A percentile compares a stretch with the other conserved stretches of the same genome.
Conservation (phyloP, 495 filamentous ascomycete species). For the Cercophora scortea region DNA sequence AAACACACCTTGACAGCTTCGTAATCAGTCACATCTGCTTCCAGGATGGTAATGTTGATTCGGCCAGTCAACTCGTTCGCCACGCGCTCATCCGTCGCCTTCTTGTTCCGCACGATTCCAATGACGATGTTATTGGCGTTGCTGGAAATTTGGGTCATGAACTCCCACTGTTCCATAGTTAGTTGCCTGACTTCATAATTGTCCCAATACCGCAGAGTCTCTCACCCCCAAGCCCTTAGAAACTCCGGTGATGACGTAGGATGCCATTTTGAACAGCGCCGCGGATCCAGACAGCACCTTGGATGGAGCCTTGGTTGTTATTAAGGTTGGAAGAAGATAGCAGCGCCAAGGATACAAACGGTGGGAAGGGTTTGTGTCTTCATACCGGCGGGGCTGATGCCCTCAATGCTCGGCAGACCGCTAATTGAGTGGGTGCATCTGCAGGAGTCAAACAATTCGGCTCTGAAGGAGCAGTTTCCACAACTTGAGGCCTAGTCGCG, state of each 20-base stretch:
- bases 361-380: too few species aligned
- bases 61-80: conserved; percentile 13
- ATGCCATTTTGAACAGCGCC: not conserved
- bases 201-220: not conserved
- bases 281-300: too few species aligned
- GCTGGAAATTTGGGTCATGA: conserved; percentile 20
- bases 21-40: conserved; percentile 25
- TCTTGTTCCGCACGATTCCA: conserved; percentile 28
- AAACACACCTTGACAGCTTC: conserved; percentile 20
- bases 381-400: too few species aligned
- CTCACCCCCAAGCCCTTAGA: conserved; percentile 15
- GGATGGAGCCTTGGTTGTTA: too few species aligned
- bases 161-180: conserved; percentile 11
- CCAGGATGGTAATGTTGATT: conserved; percentile 33
- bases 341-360: too few species aligned
- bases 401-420: too few species aligned
- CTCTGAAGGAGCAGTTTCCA: too few species aligned
- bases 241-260: conserved; percentile 18
- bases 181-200: not conserved
- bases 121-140: conserved; percentile 22
- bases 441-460: too few species aligned
- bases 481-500: too few species aligned
- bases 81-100: conserved; percentile 18
- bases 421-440: too few species aligned
- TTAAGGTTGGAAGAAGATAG: too few species aligned